Conservation (phyloP, 2,329 filamentous ascomycete genomes). For the Neocucurbitaria cava region DNA sequence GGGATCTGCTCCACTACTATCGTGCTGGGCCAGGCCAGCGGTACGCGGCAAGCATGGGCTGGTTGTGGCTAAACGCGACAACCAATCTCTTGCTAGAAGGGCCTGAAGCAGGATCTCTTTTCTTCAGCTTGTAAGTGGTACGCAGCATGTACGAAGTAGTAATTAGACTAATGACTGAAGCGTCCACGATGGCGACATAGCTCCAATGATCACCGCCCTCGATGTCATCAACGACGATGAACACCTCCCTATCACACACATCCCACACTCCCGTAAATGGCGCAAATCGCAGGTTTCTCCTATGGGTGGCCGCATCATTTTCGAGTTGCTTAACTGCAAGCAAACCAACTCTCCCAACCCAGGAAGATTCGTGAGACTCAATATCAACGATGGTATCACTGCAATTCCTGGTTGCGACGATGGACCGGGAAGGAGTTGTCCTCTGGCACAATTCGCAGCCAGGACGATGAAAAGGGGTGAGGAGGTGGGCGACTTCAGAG, state of each 20-base stretch:
- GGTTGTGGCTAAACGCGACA: constrained; percentile 66
- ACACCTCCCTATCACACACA: constrained; percentile 56
- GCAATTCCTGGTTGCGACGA: constrained; percentile 55
- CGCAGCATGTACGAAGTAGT: background rate
- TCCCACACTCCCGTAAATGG: constrained; percentile 57
- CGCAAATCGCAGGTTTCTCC: constrained; percentile 63
- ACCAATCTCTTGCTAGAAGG: constrained; percentile 56
- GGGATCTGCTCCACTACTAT: constrained; percentile 66
- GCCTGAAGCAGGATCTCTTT: constrained; percentile 54
- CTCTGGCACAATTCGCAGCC: constrained; percentile 53
- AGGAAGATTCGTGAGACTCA: constrained; percentile 57
- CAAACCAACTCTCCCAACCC: background rate
- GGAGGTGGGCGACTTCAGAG: constrained; percentile 57
- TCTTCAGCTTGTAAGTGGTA: constrained; percentile 61
- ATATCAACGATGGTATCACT: constrained; percentile 65
- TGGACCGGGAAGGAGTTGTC: constrained; percentile 58
- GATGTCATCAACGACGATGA: constrained; percentile 55
- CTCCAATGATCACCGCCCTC: constrained; percentile 61
- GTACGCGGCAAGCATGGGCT: constrained; percentile 63
- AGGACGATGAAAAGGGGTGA: constrained; percentile 51
- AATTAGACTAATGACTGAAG: constrained; percentile 22
- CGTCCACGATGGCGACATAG: constrained; percentile 66
- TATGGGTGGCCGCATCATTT: constrained; percentile 63
- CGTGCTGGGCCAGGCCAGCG: constrained; percentile 64
- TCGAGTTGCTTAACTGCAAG: constrained; percentile 59